Conservation (phyloP, 2,329 filamentous ascomycete genomes). For the Allantophomopsis cytisporea region DNA sequence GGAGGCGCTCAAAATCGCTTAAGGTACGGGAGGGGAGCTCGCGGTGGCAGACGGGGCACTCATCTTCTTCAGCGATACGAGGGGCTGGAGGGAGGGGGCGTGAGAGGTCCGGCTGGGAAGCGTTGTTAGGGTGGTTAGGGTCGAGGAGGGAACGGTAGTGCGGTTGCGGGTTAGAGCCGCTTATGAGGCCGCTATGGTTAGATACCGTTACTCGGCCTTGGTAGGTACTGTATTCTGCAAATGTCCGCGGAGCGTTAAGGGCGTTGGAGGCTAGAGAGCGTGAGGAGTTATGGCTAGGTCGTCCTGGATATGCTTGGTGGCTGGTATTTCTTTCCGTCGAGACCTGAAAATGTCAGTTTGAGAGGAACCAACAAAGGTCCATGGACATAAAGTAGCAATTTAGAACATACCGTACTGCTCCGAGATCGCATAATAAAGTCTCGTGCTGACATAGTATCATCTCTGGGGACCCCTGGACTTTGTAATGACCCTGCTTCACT, state of each 20-base stretch:
- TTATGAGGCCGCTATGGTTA: neutral
- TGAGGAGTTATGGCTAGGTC: too few species aligned
- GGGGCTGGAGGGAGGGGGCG: slow-evolving; percentile 8
- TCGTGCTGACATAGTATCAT: slow-evolving; percentile 4
- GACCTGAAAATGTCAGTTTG: too few species aligned
- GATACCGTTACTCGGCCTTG: too few species aligned
- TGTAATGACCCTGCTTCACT: too few species aligned
- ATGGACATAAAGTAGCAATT: neutral
- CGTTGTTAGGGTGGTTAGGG: neutral
- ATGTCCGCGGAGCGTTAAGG: too few species aligned
- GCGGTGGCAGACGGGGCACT: slow-evolving; percentile 63
- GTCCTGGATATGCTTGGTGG: too few species aligned
- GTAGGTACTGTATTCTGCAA: too few species aligned
- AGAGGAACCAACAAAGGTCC: neutral
- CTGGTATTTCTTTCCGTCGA: neutral
- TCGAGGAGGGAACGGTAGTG: slow-evolving; percentile 6
- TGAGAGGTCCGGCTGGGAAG: neutral
- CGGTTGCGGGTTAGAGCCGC: slow-evolving; percentile 2
- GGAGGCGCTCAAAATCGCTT: slow-evolving; percentile 36
- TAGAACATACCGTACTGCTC: slow-evolving; percentile 13
- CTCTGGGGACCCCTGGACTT: neutral
- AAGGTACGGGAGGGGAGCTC: slow-evolving; percentile 49
- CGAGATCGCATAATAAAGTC: slow-evolving; percentile 8
- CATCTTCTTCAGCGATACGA: slow-evolving; percentile 57
- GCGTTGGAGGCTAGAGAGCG: too few species aligned